Base-by-base conservation (phyloP, 306 rosid genomes). In the Trifolium repens region DNA sequence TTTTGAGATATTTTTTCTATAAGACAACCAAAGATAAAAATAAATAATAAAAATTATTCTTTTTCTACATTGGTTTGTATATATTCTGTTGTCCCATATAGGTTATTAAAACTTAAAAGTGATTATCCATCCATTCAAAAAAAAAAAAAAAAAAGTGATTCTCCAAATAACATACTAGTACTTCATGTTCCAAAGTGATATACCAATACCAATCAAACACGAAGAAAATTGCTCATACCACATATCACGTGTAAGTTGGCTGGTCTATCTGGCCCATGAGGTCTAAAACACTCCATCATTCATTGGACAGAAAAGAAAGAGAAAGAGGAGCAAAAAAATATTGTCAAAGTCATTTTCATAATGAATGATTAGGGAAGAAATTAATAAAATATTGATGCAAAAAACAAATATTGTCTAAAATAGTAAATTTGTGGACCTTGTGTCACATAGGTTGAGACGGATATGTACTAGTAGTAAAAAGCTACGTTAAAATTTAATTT, bases 391-490 rank as follows among this genome's bases (percentile, higher is more conserved):
- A 37, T 49, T 7, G 49, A 15, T 50, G 71, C 35, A 9, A 77
- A 46, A 67, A 72, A 37, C 42, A 61, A 61, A 35, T 27, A 49
- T 64, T 58, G 50, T 72, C 27, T 9, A 15, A 15, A 40, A 27
- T 50, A 46, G 12, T 22, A 65, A 76, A 77, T 35, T 54, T 59
- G 68, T 72, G 82, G 76, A 58, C 71, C 79, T 17, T 71, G 14
- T 49, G 19, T 55, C 8, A 2, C 16, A 75, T 10, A 11, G 78
- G 78, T 10, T 12, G 7, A 57, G 64, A 57, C 12, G 15, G 60
- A 15, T 8, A 4, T 57, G 19, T 44, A 43, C 63, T 11, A 22
- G 1, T 22, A 7, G 14, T 35, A 66, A n/a, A 50, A 67, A 7
- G 10, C 32, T 68, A 14, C 13, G 27, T 9, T 53, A 9, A 39